A percentile compares a stretch with the other conserved stretches of the same genome.
These are phyloP conservation scores for Myriosclerotinia curreyana DNA, from an alignment of 2,329 filamentous ascomycete species.

Conservation along the genomic window DNA sequence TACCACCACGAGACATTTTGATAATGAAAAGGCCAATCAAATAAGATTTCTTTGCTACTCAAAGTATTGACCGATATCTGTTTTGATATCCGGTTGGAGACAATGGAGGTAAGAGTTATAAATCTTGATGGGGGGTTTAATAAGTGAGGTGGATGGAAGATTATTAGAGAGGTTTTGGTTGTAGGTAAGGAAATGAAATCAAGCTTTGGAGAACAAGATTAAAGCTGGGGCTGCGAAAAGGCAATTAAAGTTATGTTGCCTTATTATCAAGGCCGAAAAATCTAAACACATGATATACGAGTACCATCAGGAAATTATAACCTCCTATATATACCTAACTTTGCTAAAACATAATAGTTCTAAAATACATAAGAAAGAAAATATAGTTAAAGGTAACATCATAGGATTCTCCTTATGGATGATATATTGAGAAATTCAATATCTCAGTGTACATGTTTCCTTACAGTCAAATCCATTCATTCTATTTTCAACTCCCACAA, in stretches of 20 bases:
- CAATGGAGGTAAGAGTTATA: neutral
- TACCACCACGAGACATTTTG: conserved; percentile 85
- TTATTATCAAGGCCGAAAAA: too few species aligned
- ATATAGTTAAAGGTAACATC: too few species aligned
- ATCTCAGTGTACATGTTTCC: too few species aligned
- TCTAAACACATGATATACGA: neutral
- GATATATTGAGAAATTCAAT: too few species aligned
- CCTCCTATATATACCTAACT: too few species aligned
- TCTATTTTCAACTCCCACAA: too few species aligned
- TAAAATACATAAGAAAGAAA: too few species aligned
- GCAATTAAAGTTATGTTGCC: neutral
- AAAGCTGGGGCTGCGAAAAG: neutral
- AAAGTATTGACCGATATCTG: neutral
- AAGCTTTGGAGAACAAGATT: conserved; percentile 2
- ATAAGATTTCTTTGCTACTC: conserved; percentile 6
- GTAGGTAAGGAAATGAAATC: conserved; percentile 2
- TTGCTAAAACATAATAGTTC: too few species aligned
- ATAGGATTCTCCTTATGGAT: too few species aligned
- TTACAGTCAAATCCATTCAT: too few species aligned
- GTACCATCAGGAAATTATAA: too few species aligned
- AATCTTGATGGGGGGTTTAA: neutral
- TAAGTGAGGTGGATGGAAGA: conserved; percentile 1
- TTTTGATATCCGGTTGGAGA: neutral
- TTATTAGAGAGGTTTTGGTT: neutral
- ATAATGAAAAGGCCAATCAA: conserved; percentile 12